Evolutionary conservation across 129 eudicot genomes (phyloP).

Genomic region (Centella asiatica): DNA sequence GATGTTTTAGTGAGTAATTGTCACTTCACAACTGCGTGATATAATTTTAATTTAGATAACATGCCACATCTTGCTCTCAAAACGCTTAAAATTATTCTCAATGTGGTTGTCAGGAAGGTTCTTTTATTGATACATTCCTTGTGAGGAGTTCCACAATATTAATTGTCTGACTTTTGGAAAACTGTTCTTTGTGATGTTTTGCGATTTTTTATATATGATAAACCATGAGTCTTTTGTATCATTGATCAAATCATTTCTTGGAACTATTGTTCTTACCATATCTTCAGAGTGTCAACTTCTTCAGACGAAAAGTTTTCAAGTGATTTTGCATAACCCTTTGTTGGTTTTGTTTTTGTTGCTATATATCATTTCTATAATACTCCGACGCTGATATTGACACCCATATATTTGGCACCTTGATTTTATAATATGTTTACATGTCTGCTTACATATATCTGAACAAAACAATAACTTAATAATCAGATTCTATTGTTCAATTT

Average conservation of each 20-base stretch:
- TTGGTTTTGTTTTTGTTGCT: too few species aligned
- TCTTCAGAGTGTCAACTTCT: too few species aligned
- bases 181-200: too few species aligned
- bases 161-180: too few species aligned
- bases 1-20: slow-evolving; percentile 86
- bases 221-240: too few species aligned
- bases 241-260: too few species aligned
- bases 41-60: not conserved
- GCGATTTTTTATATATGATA: too few species aligned
- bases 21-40: not conserved
- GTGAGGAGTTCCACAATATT: too few species aligned
- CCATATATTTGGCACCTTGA: not conserved
- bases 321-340: too few species aligned
- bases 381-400: not conserved
- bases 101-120: not conserved
- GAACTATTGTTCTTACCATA: too few species aligned
- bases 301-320: too few species aligned
- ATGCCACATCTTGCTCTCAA: not conserved
- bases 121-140: not conserved
- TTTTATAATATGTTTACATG: not conserved
- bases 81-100: not conserved
- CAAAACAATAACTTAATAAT: not conserved
- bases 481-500: not conserved
- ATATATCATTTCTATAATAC: too few species aligned
- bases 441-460: not conserved